Evolutionary conservation across 805 yeast species (phyloP).

Genomic region (Saturnispora mendoncae): DNA sequence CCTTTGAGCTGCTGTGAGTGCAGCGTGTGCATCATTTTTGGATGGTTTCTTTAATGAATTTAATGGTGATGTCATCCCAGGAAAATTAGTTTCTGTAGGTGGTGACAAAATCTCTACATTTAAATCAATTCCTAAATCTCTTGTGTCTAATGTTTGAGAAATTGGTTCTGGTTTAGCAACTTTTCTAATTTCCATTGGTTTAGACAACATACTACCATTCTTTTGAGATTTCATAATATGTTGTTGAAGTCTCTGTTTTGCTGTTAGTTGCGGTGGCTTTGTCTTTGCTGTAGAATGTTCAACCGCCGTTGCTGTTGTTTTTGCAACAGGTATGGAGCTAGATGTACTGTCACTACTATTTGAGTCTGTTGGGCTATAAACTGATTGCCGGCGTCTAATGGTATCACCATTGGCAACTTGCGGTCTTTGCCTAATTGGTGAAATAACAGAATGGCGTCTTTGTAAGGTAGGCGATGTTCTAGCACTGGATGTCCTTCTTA

Average conservation of each 20-base stretch:
- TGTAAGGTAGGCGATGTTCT: constrained; percentile 7
- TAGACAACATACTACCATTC: constrained; percentile 26
- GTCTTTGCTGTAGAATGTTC: no score
- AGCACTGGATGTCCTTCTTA: not conserved
- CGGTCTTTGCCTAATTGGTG: not conserved
- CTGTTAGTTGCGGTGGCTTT: constrained; percentile 19
- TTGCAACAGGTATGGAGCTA: constrained; percentile 8
- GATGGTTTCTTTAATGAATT: constrained; percentile 24
- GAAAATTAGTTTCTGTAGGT: constrained; percentile 10
- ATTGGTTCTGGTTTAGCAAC: no score
- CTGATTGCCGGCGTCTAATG: not conserved
- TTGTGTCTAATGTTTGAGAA: not conserved
- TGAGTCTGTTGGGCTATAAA: not conserved
- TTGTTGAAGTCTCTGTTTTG: constrained; percentile 30
- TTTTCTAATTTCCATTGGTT: constrained; percentile 21
- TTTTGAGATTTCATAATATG: constrained; percentile 27
- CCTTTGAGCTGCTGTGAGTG: constrained; percentile 15
- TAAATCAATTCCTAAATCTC: not conserved
- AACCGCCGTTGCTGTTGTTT: no score
- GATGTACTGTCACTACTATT: not conserved
- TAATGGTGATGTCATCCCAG: constrained; percentile 21
- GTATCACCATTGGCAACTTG: not conserved
- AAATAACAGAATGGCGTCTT: constrained; percentile 2
- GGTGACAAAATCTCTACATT: not conserved
- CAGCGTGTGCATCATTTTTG: constrained; percentile 14